Percentiles rank a stretch among this genome's conserved stretches.
Conservation (phyloP, 2,329 filamentous ascomycete genomes). For the Phialemoniopsis sp. region DNA sequence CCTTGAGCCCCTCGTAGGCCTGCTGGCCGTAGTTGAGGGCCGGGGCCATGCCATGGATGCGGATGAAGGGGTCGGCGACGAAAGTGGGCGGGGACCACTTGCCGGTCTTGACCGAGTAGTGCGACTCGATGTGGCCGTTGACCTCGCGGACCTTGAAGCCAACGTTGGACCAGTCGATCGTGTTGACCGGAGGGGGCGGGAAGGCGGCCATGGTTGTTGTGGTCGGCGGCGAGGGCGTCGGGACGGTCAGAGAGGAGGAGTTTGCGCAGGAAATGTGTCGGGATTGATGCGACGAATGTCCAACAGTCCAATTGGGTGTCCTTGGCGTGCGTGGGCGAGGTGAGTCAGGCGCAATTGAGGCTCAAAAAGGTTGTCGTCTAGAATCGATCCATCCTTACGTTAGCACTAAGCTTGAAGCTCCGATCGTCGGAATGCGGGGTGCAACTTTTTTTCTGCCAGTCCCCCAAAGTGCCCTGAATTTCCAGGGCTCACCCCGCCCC, state of each 20-base stretch:
- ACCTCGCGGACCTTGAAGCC: conserved; percentile 94
- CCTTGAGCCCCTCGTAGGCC: conserved; percentile 97
- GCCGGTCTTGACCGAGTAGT: conserved; percentile 70
- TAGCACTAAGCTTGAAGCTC: too few species aligned
- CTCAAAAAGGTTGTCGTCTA: too few species aligned
- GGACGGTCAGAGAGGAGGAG: neutral
- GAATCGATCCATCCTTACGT: too few species aligned
- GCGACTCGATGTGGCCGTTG: conserved; percentile 89
- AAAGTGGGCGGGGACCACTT: conserved; percentile 77
- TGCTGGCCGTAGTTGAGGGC: conserved; percentile 97
- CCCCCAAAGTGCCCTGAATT: too few species aligned
- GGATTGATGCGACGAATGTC: too few species aligned
- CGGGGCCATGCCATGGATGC: conserved; percentile 91
- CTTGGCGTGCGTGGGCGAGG: too few species aligned
- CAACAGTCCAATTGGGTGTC: too few species aligned
- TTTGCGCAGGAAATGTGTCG: neutral
- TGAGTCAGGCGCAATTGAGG: too few species aligned
- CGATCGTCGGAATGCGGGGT: too few species aligned
- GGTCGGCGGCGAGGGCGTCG: neutral
- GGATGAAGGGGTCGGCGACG: conserved; percentile 77
- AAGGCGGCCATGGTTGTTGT: conserved; percentile 47
- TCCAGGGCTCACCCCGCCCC: too few species aligned
- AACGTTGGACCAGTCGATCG: conserved; percentile 90
- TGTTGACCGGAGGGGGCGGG: conserved; percentile 72
- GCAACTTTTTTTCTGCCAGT: too few species aligned